Evolutionary conservation across 2,329 filamentous ascomycete species (phyloP), one percentile per base, ranked within the genome.

Genomic region (Verticillium isaacii): DNA sequence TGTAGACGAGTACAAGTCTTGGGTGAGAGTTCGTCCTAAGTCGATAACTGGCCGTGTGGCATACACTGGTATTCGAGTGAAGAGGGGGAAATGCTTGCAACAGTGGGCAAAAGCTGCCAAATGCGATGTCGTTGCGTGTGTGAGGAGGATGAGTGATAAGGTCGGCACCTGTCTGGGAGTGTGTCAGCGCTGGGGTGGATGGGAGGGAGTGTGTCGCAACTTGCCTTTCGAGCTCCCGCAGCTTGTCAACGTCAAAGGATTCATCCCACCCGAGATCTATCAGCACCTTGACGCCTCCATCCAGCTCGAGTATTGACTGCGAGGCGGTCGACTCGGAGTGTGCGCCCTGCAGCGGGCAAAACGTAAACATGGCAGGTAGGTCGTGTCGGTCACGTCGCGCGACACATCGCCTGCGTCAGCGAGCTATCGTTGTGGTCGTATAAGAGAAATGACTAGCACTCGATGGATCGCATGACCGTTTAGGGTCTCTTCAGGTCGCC

Each of bases 181-280:
- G 36, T 32, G 60, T 71, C 60, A 69, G 73, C 64, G 29, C 32
- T 12, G 37, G 23, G 32, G 39, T 17, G 29, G 23, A 34, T 5
- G 9, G 23, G 17, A 15, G 15, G 17, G 11, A 25, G 11, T 23
- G 7, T 2, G n/a, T 11, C 41, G 41, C 29, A 60, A 72, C 82
- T 67, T 84, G 96, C 90, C 92, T 95, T 77, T 98, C 94, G 64
- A 99, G 85, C 77, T 95, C 91, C 69, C 88, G 88, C 59, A 99
- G 85, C 80, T 92, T 90, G 65, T 85, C 85, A 36, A 87, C 85
- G 72, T 96, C 90, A 73, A 99, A 98, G 2, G 85, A 85, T 73
- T 96, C 92, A 73, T 98, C 93, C 95, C 95, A 99, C 63, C 95
- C 95, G 55, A 97, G 89, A 73, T 97, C 94, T 41, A 99, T 87